Conservation (phyloP, 2,329 filamentous ascomycete genomes). For the Hymenoscyphus scutula region DNA sequence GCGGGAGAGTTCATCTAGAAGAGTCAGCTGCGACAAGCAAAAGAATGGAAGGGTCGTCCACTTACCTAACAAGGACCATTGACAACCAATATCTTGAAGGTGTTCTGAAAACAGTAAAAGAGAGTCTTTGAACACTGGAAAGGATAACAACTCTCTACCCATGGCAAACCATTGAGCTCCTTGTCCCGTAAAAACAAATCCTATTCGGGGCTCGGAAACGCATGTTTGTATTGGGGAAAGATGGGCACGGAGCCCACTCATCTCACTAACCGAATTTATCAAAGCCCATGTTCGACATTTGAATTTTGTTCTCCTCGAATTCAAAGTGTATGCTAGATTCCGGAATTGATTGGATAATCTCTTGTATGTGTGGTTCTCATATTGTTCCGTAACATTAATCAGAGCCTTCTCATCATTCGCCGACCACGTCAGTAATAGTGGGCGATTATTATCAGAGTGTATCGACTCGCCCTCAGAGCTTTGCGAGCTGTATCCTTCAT, state of each 20-base stretch:
- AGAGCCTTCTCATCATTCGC: background rate
- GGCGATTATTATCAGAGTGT: background rate
- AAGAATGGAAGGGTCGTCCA: background rate
- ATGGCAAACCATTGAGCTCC: constrained; percentile 24
- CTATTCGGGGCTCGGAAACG: constrained; percentile 9
- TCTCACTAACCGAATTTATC: background rate
- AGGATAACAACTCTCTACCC: constrained; percentile 21
- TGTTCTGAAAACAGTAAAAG: background rate
- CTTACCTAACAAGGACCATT: constrained; percentile 7
- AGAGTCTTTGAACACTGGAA: constrained; percentile 10
- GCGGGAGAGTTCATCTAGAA: constrained; percentile 5
- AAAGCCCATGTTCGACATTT: background rate
- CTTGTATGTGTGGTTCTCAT: background rate
- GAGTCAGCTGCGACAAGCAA: background rate
- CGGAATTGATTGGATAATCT: background rate
- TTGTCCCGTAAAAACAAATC: constrained; percentile 28
- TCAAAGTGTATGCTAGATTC: background rate
- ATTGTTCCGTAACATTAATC: background rate
- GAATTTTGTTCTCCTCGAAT: background rate
- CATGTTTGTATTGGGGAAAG: constrained; percentile 1
- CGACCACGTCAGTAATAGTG: background rate
- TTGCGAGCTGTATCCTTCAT: background rate
- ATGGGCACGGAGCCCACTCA: background rate
- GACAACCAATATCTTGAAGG: constrained; percentile 1
- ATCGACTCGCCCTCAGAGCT: background rate